Percentiles rank a stretch among this genome's conserved stretches.
These are phyloP conservation scores for Taxawa tesnikishii DNA, from an alignment of 2,329 filamentous ascomycete genomes.

Conservation along the genomic window DNA sequence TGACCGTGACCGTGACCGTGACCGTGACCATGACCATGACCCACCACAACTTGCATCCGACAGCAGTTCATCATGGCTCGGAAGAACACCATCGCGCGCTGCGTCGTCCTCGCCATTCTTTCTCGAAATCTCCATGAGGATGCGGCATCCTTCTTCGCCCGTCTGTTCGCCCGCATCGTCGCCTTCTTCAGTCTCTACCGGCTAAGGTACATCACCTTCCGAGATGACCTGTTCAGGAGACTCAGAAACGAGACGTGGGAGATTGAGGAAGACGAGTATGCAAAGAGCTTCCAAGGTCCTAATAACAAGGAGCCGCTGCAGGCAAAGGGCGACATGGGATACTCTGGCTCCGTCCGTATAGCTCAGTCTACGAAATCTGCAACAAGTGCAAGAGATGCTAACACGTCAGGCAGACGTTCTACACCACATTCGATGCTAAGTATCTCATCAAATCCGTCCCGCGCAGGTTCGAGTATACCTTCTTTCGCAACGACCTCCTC, in stretches of 20 bases:
- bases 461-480: conserved; percentile 55
- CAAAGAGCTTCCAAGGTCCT: conserved; percentile 36
- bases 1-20: background rate
- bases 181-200: conserved; percentile 7
- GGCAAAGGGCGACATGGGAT: conserved; percentile 56
- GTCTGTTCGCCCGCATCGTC: conserved; percentile 3
- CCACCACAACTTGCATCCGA: background rate
- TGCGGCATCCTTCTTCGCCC: conserved; percentile 3
- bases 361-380: too few species aligned
- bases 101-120: conserved; percentile 8
- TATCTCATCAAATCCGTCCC: conserved; percentile 63
- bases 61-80: conserved; percentile 8
- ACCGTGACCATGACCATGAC: background rate
- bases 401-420: conserved; percentile 48
- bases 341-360: conserved; percentile 47
- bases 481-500: conserved; percentile 57
- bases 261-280: conserved; percentile 42
- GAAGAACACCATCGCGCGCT: conserved; percentile 6
- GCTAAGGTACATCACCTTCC: conserved; percentile 1
- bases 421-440: conserved; percentile 51
- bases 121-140: conserved; percentile 1
- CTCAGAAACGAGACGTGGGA: conserved; percentile 41
- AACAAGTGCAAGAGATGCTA: too few species aligned
- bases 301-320: conserved; percentile 32
- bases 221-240: conserved; percentile 36